Conservation (phyloP, 1,284 basidiomycete species). For the Rhodotorula sp. region DNA sequence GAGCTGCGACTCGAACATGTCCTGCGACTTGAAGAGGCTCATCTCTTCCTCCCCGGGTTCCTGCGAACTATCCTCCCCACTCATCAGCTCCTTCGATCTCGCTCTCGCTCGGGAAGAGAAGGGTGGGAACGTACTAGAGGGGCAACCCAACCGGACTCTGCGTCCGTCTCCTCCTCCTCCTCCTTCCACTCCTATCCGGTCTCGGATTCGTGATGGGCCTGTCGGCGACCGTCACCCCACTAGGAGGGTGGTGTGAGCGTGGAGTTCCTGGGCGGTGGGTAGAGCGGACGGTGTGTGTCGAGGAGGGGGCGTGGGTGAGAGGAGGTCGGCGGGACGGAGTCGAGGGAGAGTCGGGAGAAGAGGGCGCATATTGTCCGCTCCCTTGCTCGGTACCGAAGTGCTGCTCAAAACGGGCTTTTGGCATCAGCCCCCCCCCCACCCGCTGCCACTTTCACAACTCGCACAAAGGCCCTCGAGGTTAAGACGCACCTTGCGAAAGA, state of each 20-base stretch:
- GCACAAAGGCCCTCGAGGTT: neutral
- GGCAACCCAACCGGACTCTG: constrained; percentile 28
- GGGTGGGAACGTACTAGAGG: constrained; percentile 15
- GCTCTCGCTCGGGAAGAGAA: too few species aligned
- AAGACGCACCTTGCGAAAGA: constrained; percentile 20
- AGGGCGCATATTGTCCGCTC: too few species aligned
- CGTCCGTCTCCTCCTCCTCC: constrained; percentile 23
- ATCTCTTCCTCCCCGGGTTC: constrained; percentile 29
- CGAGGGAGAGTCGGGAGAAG: neutral
- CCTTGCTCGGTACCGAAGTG: too few species aligned
- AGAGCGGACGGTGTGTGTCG: too few species aligned
- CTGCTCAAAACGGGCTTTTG: too few species aligned
- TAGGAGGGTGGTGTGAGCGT: constrained; percentile 24
- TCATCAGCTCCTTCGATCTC: neutral
- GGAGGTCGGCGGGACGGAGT: too few species aligned
- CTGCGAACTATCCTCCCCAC: constrained; percentile 1
- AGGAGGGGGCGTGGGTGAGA: too few species aligned
- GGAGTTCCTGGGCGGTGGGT: constrained; percentile 1
- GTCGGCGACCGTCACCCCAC: constrained; percentile 22
- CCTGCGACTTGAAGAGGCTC: constrained; percentile 22
- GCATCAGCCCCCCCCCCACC: too few species aligned
- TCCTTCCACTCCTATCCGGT: constrained; percentile 1
- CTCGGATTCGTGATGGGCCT: constrained; percentile 17
- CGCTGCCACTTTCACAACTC: too few species aligned
- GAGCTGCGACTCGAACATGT: neutral